Evolutionary conservation across 352 stramenopile genomes (phyloP), one percentile per base, ranked within the genome.

Genomic region (Poterioochromonas sp.): DNA sequence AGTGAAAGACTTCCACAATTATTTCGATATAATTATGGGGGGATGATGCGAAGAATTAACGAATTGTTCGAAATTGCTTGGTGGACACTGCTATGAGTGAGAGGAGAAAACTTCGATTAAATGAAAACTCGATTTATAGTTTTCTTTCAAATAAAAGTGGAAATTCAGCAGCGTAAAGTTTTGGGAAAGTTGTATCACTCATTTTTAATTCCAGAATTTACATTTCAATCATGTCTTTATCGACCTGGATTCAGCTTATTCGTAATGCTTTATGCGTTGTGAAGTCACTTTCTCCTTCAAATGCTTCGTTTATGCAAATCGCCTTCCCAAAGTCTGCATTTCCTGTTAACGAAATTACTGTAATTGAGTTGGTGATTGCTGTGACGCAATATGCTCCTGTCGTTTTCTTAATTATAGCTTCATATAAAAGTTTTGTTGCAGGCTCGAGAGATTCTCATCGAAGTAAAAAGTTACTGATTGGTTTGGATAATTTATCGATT

Each of bases 331-430:
- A 8, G 26, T 2, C 35, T 26, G 11, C 65, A 58, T 68, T 68
- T 68, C 65, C 65, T 12, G 2, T 74, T 3, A 58, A 51, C 5
- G 41, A 74, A 37, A n/a, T 58, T 18, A 40, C 35, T 8, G 1
- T 37, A 35, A 37, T 74, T 34, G 65, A 74, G 29, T 29, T 58
- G 5, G 32, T 74, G 1, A 74, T 74, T n/a, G 65, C 37, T 37
- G 29, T 74, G 8, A 74, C 65, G 8, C 65, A 74, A 58, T 34
- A 54, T 37, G 2, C 29, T 35, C 34, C 65, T 22, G 65, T 74
- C 12, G 37, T 32, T 35, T 74, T 74, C 15, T 54, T 20, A 22
- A 15, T 74, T 1, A 20, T 35, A n/a, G 2, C 5, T 58, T 11
- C 5, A 35, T 74, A 58, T 58, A 8, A 37, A 1, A 12, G 53